phyloP scores from a whole-genome alignment of 208 protist species.

The Leishmania tarentolae region DNA sequence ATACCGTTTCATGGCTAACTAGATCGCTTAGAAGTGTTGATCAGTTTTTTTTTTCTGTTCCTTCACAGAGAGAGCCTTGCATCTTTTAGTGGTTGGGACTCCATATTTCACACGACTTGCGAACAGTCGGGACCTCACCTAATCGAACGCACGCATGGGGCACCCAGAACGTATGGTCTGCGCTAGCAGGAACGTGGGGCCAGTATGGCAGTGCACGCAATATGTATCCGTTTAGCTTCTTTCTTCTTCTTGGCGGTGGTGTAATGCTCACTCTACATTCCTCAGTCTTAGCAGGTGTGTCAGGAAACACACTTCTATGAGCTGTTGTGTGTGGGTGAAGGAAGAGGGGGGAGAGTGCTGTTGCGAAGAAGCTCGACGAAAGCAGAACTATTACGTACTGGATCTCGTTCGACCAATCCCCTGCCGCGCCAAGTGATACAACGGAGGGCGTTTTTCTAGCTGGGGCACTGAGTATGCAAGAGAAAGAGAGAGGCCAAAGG shows the following conservation, averaged over 20 bases:
- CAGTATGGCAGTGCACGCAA: not conserved
- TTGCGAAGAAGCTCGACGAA: not conserved
- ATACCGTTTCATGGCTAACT: not conserved
- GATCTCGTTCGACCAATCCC: not conserved
- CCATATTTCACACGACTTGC: not conserved
- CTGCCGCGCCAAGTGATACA: too few species aligned
- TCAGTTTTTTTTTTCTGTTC: not conserved
- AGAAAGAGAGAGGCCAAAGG: not conserved
- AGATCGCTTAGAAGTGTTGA: not conserved
- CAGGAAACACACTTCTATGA: not conserved
- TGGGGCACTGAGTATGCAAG: not conserved
- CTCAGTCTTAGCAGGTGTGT: not conserved
- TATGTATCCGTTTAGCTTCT: not conserved
- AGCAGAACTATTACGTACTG: not conserved
- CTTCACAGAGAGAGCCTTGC: not conserved
- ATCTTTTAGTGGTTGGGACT: not conserved
- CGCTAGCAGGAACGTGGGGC: not conserved
- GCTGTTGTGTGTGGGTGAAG: not conserved
- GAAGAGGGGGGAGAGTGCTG: not conserved
- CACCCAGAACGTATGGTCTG: not conserved
- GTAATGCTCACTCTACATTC: not conserved
- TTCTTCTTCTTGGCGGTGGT: not conserved
- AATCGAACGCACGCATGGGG: not conserved
- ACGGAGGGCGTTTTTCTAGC: not conserved
- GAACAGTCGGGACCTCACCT: not conserved